Evolutionary conservation across 1,284 basidiomycete species (phyloP), one percentile per base, ranked within the genome.

Genomic region (Exobasidium cylindrosporum): DNA sequence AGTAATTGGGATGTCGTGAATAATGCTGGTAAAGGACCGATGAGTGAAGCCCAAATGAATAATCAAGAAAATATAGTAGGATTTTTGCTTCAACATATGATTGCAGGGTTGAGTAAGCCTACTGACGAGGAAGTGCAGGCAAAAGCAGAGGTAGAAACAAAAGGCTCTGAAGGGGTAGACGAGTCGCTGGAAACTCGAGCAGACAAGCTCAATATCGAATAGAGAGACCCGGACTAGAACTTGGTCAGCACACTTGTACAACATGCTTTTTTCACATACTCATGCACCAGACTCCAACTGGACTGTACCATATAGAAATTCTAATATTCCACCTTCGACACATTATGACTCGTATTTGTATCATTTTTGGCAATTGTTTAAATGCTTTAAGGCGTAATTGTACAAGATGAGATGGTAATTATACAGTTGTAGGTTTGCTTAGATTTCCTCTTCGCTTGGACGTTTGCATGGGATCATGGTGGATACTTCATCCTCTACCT

Each of bases 1-100:
- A 76, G 72, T 26, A 54, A 73, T 2, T 79, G 78, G 78, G 78
- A 79, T 57, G 67, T 77, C 3, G 65, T 74, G 13, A 79, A 79
- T 54, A 63, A 60, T 6, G 73, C 76, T 1, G 78, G 78, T 3
- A 60, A 72, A 7, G 78, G 78, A 1, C 78, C 78, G 3, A 79
- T 77, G 75, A 70, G 66, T 47, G 78, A 79, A 54, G 77, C 78
- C 0, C 77, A 79, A 65, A 73, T 78, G 73, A 60, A 66, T 10
- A 70, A 74, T 45, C 64, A 72, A 60, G 78, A 79, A 43, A 57
- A 62, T 3, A 66, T 78, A 4, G 78, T 79, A 26, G 71, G 74
- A 54, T 74, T 67, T 58, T 56, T 78, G 40, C 64, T 78, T 14
- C 67, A 70, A 26, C 43, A 64, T 7, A 72, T 75, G 63, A 44